Conservation (phyloP, 495 filamentous ascomycete genomes). For the Trichoderma asperelloides region DNA sequence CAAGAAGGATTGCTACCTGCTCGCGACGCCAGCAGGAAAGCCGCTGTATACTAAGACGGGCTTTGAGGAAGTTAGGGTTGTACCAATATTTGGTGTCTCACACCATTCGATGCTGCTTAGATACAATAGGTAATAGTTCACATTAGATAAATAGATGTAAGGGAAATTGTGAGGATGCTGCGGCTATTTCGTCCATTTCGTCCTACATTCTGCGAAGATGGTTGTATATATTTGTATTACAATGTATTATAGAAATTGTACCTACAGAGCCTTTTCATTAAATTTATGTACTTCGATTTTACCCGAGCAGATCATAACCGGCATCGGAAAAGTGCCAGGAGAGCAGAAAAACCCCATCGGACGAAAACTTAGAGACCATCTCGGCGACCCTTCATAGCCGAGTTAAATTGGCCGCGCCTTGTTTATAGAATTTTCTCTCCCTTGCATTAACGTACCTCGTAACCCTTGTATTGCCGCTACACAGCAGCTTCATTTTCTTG, state of each 20-base stretch:
- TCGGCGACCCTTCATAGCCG: background rate
- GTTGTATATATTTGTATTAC: too few species aligned
- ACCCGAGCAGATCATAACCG: background rate
- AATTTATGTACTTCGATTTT: background rate
- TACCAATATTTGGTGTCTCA: conserved; percentile 9
- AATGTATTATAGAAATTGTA: too few species aligned
- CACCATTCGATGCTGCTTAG: conserved; percentile 7
- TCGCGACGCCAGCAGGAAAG: conserved; percentile 9
- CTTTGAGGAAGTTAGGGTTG: conserved; percentile 5
- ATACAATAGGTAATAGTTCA: background rate
- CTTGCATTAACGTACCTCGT: background rate
- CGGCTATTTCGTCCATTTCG: too few species aligned
- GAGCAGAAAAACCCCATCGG: background rate
- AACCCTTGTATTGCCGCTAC: background rate
- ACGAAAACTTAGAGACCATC: background rate
- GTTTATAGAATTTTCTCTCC: background rate
- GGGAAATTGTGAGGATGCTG: too few species aligned
- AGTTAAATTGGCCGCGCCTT: background rate
- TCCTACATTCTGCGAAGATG: too few species aligned
- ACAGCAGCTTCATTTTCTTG: background rate
- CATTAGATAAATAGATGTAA: too few species aligned
- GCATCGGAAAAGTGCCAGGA: background rate
- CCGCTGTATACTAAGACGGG: conserved; percentile 9
- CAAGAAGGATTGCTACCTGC: conserved; percentile 8
- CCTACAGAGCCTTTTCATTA: too few species aligned